phyloP scores from a whole-genome alignment of 768 basidiomycete genomes.

The Boletus sp. region DNA sequence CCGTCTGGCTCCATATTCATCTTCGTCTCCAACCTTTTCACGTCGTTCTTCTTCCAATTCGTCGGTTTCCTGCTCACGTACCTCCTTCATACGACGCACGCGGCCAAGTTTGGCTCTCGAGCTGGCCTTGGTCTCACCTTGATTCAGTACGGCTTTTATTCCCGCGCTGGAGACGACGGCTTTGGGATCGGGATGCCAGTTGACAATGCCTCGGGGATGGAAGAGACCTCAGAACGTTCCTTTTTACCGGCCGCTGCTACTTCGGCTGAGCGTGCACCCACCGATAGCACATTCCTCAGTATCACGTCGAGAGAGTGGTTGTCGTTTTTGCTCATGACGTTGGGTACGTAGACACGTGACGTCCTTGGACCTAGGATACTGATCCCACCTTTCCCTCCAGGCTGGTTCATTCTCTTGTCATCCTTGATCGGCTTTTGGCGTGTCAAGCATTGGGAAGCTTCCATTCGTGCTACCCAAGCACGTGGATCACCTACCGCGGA shows the following conservation, averaged over 20 bases:
- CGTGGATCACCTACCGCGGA: conserved; percentile 32
- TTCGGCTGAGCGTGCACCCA: conserved; percentile 21
- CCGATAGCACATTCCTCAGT: conserved; percentile 25
- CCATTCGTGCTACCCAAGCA: conserved; percentile 49
- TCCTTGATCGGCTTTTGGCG: conserved; percentile 82
- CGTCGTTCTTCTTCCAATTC: conserved; percentile 97
- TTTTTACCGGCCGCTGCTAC: conserved; percentile 24
- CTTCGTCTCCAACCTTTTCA: conserved; percentile 78
- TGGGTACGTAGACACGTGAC: conserved; percentile 47
- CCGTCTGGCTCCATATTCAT: conserved; percentile 74
- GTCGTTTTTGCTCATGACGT: conserved; percentile 87
- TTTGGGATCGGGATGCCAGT: conserved; percentile 23
- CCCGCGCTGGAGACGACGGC: conserved; percentile 41
- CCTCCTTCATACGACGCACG: conserved; percentile 88
- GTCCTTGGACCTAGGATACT: neutral
- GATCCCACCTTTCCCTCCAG: conserved; percentile 33
- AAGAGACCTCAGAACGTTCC: conserved; percentile 17
- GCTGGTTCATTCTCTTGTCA: conserved; percentile 90
- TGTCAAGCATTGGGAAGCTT: conserved; percentile 80
- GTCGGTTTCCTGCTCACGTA: conserved; percentile 92
- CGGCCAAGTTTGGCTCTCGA: conserved; percentile 89
- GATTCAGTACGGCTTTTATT: conserved; percentile 88
- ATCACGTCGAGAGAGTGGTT: conserved; percentile 79
- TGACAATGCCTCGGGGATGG: conserved; percentile 16
- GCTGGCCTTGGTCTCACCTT: conserved; percentile 94